Base-by-base conservation (phyloP, 768 basidiomycete genomes). In the Rhizopogon sp. region DNA sequence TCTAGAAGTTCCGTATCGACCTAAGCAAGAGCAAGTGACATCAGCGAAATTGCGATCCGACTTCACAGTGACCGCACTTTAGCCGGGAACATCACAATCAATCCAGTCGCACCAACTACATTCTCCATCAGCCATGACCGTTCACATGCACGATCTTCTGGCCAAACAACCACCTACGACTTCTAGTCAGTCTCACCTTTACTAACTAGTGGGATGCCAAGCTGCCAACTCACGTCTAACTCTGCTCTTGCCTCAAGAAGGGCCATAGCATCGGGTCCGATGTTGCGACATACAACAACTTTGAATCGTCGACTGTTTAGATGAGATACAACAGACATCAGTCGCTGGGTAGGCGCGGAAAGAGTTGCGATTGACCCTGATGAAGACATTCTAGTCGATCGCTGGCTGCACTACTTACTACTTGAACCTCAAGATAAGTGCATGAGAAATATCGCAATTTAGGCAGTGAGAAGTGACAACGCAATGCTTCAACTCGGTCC, bases 71-170 rank as follows among this genome's bases (percentile, higher is more conserved):
- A 40, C 25, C 62, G 37, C 58, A 88, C 93, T 71, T 85, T 86
- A 51, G 95, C 93, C 0, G 81, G 74, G 2, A 91, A 63, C 75
- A 87, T 84, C 22, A 88, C 75, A 13, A 86, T 68, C 1, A 82
- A 63, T 4, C 87, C 94, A 8, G 69, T 62, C 3, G 87, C 83
- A 4, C 86, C 90, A n/a, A 70, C 67, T 6, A 84, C 74, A 57
- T 93, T 87, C 52, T 87, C 75, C 20, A 93, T 70, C 3, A 95
- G 69, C 93, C 92, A 96, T 20, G 76, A 61, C 14, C 84, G 75
- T 39, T 82, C 79, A 54, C 82, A 87, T 2, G 71, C 63, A 5
- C 74, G 60, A 60, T 90, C 81, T 56, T 87, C 69, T 1, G 73
- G 71, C 80, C 81, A 82, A 4, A 69, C 43, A 6, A 81, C 70